Evolutionary conservation across 2,329 filamentous ascomycete genomes (phyloP), one percentile per base, ranked within the genome.

Genomic region (Apiospora marii): DNA sequence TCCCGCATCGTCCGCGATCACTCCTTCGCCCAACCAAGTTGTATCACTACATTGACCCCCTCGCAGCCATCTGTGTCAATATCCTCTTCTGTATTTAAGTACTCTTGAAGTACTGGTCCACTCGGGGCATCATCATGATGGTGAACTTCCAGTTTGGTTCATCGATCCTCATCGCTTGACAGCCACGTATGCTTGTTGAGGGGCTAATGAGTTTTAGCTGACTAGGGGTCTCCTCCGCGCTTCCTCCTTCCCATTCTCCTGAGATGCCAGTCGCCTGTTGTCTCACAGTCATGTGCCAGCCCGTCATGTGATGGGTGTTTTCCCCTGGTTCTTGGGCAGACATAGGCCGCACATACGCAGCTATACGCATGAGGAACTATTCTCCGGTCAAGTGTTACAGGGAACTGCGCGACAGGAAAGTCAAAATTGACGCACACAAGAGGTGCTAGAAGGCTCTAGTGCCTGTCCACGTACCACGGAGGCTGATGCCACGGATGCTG

Each of bases 351-450:
- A 22, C n/a, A n/a, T 49, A n/a, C 46, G 46, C 46, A 49, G 46
- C 22, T 49, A 5, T 7, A 64, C 34, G 58, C 19, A 64, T 41
- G 34, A 64, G 58, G 58, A 6, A 41, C 58, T 64, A 41, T 64
- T 64, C 58, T 41, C 58, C 58, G 58, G 58, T 64, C 58, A 37
- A 41, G 30, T 64, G 58, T 64, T 64, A 64, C 58, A 64, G 13
- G 58, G 5, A 64, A 41, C 6, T 64, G 34, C 13, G 7, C 2
- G 58, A 41, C 58, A n/a, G n/a, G 34, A 64, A 41, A 64, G 34
- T 64, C 58, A 41, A 64, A 41, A 64, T 64, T 8, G 19, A 30
- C 58, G n/a, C 44, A 48, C 19, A 41, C 58, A 64, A 8, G 30
- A 41, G 22, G 58, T n/a, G 30, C 34, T n/a, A 64, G n/a, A 41